These are phyloP conservation scores for Pseudogymnoascus verrucosus DNA, from an alignment of 2,329 filamentous ascomycete genomes.

Conservation along the genomic window DNA sequence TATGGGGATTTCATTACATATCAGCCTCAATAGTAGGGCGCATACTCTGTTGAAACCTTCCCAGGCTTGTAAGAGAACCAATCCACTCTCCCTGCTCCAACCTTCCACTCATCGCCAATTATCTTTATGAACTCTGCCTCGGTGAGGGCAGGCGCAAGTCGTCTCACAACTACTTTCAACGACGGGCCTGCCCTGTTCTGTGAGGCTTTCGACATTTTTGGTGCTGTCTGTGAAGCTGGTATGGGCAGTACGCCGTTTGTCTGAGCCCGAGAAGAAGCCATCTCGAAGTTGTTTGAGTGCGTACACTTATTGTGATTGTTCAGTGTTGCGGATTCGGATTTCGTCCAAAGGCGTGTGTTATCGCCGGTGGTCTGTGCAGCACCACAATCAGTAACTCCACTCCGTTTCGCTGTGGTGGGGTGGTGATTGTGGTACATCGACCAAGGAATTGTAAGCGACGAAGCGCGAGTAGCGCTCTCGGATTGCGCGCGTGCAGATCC, in stretches of 20 bases:
- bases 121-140: constrained; percentile 65
- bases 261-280: constrained; percentile 25
- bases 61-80: constrained; percentile 68
- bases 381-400: constrained; percentile 4
- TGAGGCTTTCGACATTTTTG: constrained; percentile 32
- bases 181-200: constrained; percentile 44
- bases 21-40: constrained; percentile 12
- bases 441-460: constrained; percentile 7
- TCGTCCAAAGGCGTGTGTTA: neutral
- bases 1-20: neutral
- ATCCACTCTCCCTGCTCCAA: constrained; percentile 73
- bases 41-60: constrained; percentile 79
- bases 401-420: neutral
- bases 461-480: constrained; percentile 6
- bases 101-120: constrained; percentile 73
- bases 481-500: constrained; percentile 7
- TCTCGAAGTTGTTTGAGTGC: neutral
- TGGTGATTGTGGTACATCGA: neutral
- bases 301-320: neutral
- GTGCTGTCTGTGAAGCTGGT: constrained; percentile 36
- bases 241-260: constrained; percentile 48
- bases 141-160: constrained; percentile 79
- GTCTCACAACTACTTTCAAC: constrained; percentile 76
- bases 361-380: constrained; percentile 7
- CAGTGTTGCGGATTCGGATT: neutral